Base-by-base conservation (phyloP, 129 eudicot species). In the Flaveria linearis region DNA sequence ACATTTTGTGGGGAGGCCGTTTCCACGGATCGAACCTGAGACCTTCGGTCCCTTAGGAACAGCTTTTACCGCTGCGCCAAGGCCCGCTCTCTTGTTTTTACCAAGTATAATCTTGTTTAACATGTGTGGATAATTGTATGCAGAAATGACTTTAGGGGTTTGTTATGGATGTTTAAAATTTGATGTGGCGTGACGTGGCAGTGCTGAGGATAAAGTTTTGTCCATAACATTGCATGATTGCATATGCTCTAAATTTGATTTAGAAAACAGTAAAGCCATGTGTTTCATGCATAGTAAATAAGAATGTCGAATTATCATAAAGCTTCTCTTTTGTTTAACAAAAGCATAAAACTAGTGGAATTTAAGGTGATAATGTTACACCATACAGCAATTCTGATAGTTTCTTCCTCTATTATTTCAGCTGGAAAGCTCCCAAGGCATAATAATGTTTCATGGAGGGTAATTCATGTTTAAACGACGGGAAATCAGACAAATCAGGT, bases 401-500 rank as follows among this genome's bases (percentile, higher is more conserved):
- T 13, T 15, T 13, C 28, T 13, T 1, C 5, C 45, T 61, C 20
- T 41, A 26, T 76, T 69, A 17, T 77, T 83, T 55, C 87, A 90
- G 98, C 98, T 16, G 98, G 98, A 75, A 90, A 84, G 76, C 82
- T 93, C 13, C 93, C 97, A 0, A 88, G 76, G 80, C 96, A 93
- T 76, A 93, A 90, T 74, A 93, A 93, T 72, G 97, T 93, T 28
- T 75, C 90, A 2, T 93, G 98, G 98, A 90, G 98, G 98, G 96
- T 16, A 84, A 88, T 82, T 93, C 97, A 4, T 71, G 92, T 72
- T 50, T 90, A 74, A 85, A 90, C 5, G 98, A 93, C 45, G 98
- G 98, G 30, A 78, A 88, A 41, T 76, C 87, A 63, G 58, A 80
- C 53, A 80, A 87, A 63, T 69, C 88, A 12, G 73, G 87, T 25